These are phyloP conservation scores for Diplotaxis tenuifolia DNA, from an alignment of 345 rosid genomes.

Conservation along the genomic window DNA sequence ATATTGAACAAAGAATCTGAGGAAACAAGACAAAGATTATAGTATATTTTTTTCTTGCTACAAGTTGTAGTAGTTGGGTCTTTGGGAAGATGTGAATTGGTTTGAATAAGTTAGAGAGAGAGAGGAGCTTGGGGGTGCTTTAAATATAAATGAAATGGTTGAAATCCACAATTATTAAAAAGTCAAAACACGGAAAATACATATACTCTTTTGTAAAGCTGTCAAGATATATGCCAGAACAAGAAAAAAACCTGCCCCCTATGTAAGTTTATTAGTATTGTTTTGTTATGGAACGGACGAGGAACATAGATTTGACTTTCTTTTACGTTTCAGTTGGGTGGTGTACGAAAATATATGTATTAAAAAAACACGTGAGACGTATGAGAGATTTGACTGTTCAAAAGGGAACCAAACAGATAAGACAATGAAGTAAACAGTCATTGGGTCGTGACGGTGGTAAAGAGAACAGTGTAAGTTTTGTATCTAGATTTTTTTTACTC, in stretches of 20 bases:
- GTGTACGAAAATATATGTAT: slow-evolving; percentile 10
- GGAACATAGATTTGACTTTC: slow-evolving; percentile 36
- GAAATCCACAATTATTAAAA: slow-evolving; percentile 28
- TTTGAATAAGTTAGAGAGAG: slow-evolving; percentile 39
- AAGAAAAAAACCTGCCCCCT: slow-evolving; percentile 9
- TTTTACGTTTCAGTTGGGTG: slow-evolving; percentile 12
- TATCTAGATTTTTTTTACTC: neutral
- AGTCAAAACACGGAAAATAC: slow-evolving; percentile 62
- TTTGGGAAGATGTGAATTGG: slow-evolving; percentile 38
- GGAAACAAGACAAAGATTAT: neutral
- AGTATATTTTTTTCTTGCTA: slow-evolving; percentile 10
- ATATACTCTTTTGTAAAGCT: slow-evolving; percentile 7
- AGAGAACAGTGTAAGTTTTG: slow-evolving; percentile 15
- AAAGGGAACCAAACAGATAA: slow-evolving; percentile 25
- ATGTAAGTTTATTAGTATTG: neutral
- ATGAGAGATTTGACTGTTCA: slow-evolving; percentile 47
- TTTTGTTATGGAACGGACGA: slow-evolving; percentile 17
- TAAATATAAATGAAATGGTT: slow-evolving; percentile 29
- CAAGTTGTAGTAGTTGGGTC: slow-evolving; percentile 28
- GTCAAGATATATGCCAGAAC: slow-evolving; percentile 13
- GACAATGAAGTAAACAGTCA: slow-evolving; percentile 28
- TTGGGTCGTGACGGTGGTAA: slow-evolving; percentile 28
- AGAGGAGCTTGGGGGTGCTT: slow-evolving; percentile 10
- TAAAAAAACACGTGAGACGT: slow-evolving; percentile 18
- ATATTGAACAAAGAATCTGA: slow-evolving; percentile 18